Base-by-base conservation (phyloP, 257 asterid species). In the Thymus mandschuricus region DNA sequence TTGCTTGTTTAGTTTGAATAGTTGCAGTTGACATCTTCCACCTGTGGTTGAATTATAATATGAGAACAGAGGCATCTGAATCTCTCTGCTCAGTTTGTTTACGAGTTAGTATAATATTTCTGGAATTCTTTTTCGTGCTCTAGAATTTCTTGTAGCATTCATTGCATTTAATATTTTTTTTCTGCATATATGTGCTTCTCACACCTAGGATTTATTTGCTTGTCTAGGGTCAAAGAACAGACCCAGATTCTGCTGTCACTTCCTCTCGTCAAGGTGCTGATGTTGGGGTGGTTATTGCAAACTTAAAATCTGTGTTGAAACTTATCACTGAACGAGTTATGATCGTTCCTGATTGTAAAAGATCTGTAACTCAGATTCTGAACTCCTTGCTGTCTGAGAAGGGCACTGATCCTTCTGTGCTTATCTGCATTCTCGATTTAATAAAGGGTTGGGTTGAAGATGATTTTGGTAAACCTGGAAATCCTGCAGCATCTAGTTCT, bases 241-340 rank as follows among this genome's bases (percentile, higher is more conserved):
- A 92, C 73, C 80, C 93, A 73, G 99, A 95, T 84, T 86, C 97
- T 72, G 90, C 96, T 28, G 95, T 86, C 79, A 86, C 98, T 66
- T 95, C 96, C 75, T 90, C 98, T 71, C 99, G 97, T 72, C 99
- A 95, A 82, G 98, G 90, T 80, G 92, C 94, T 66, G 99, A 95
- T 84, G 86, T 83, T 66, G 98, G 98, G 64, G 93, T 83, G 48
- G 92, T 86, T 78, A 85, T 92, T 75, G 79, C 90, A 55, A 95
- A 92, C 80, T 76, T 95, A 71, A 92, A 84, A 73, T 89, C 99
- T 60, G 93, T 95, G 66, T 73, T 95, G 88, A 86, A 84, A 71
- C 92, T 92, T 72, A 86, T 88, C 67, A 83, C 78, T 43, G 99
- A 89, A 79, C 84, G 96, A 84, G 95, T 95, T 80, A 95, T 95